Evolutionary conservation across 768 basidiomycete species (phyloP), one percentile per base, ranked within the genome.

Genomic region (Auriscalpium vulgare): DNA sequence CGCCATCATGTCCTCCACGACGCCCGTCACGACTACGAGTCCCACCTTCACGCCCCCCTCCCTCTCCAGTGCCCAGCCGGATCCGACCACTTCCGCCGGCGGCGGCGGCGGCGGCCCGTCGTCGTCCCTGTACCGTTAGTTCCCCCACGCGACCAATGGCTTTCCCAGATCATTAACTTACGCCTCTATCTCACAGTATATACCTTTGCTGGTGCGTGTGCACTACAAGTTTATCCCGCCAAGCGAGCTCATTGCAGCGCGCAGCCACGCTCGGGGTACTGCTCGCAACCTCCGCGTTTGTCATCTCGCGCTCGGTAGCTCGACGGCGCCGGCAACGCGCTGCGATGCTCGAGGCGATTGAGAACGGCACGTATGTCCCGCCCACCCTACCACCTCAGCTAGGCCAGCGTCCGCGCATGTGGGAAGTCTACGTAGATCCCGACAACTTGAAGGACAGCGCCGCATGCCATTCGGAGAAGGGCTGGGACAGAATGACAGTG

Each of bases 251-350:
- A 51, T 35, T 10, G 29, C 50, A 10, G 10, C 37, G 10, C 50
- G 19, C 50, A 51, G 51, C 51, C 17, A 53, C 51, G 11, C 51
- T 53, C 21, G 29, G 23, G 11, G 17, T 53, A 37, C 51, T 53
- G 11, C n/a, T 45, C 51, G 40, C 43, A 2, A 53, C 43, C 40
- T 53, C 43, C 40, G 51, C 19, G 14, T 14, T 19, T 6, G 37
- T 59, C 37, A 37, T 59, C 37, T n/a, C 21, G 8, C 59, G 56
- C 44, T 38, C 59, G 8, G 21, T 59, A 21, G 56, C 34, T 29
- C 44, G 45, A 5, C 59, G 59, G 23, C 56, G 59, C 17, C 56
- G 19, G 10, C 56, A 52, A 5, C 52, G 45, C 44, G 51, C 44
- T 3, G 38, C 49, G 4, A 17, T 50, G 17, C 16, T 47, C 23